Evolutionary conservation across 192 early-diverging fungal genomes (phyloP), one percentile per base, ranked within the genome.

Genomic region (Mortierella claussenii): DNA sequence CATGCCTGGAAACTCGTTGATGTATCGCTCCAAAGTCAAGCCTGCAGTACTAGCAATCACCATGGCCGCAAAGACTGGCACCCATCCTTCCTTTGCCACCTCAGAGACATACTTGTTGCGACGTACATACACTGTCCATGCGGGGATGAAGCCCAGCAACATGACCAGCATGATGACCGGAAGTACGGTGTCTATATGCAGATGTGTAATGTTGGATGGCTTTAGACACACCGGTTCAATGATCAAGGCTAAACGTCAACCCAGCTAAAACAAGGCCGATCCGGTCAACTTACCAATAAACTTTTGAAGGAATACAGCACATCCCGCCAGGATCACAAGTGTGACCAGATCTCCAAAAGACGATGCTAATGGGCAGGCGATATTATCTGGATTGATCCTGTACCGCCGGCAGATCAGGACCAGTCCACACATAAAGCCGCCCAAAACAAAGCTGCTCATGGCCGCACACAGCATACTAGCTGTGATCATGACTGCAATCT

Each of bases 301-400:
- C n/a, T 55, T 57, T 34, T 86, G 63, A 21, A 91, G 61, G 28
- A 65, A 52, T 37, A 85, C 68, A 15, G 89, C 60, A 51, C 83
- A 81, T 33, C 58, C 84, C 28, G 91, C 83, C 47, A 92, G 67
- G 24, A 91, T 84, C 28, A 89, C 67, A 31, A 92, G 65, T 4
- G 91, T 92, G 12, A 92, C 80, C 50, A 92, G 82, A 80, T 92
- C 91, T 24, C 91, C 91, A 60, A 92, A 76, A 7, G 85, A 86
- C 11, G 91, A 91, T 24, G 91, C 91, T 69, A 92, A 73, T 17
- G 91, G 91, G 28, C 89, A 91, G 17, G 91, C 91, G 65, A 92
- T 92, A 63, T 92, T 92, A 56, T 92, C 86, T 88, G 95, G 95
- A 61, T 96, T 92, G 32, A 96, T 86, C 2, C 83, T 79, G 33